Percentiles rank a stretch among this genome's conserved stretches.
Evolutionary conservation across 352 stramenopile genomes (phyloP).

Genomic region (Globisporangium canariense): DNA sequence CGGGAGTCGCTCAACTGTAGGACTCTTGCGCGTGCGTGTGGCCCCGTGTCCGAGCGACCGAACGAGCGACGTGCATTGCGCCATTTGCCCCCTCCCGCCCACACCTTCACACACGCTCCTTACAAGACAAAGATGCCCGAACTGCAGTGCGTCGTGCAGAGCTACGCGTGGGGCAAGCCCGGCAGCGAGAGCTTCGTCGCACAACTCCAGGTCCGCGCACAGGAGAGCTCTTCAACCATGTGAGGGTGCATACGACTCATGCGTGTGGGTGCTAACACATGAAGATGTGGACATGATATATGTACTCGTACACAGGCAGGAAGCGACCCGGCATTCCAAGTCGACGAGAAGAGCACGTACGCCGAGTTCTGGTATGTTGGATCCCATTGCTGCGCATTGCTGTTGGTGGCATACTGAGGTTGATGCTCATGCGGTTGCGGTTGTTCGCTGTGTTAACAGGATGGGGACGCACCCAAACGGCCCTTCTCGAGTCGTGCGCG

Average conservation of each 20-base stretch:
- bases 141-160: constrained; percentile 84
- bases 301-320: constrained; percentile 29
- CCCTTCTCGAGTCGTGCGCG: constrained; percentile 68
- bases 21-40: constrained; percentile 1
- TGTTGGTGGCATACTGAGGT: constrained; percentile 7
- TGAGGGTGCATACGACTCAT: neutral
- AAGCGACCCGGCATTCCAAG: constrained; percentile 39
- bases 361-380: constrained; percentile 84
- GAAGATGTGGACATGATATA: neutral
- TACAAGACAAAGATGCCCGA: constrained; percentile 44
- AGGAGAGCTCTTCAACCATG: neutral
- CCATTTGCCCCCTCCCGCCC: constrained; percentile 2
- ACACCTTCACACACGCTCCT: neutral
- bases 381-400: neutral
- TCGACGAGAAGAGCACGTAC: constrained; percentile 52
- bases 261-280: neutral
- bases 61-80: constrained; percentile 1
- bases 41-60: neutral
- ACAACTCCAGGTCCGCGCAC: constrained; percentile 70
- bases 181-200: constrained; percentile 82
- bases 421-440: constrained; percentile 9
- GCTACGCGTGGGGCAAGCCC: constrained; percentile 90
- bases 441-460: constrained; percentile 34
- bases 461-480: constrained; percentile 95
- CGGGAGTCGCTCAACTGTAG: constrained; percentile 2